Evolutionary conservation across 345 rosid genomes (phyloP), one percentile per base, ranked within the genome.

Genomic region (Eucalyptus brandiana): DNA sequence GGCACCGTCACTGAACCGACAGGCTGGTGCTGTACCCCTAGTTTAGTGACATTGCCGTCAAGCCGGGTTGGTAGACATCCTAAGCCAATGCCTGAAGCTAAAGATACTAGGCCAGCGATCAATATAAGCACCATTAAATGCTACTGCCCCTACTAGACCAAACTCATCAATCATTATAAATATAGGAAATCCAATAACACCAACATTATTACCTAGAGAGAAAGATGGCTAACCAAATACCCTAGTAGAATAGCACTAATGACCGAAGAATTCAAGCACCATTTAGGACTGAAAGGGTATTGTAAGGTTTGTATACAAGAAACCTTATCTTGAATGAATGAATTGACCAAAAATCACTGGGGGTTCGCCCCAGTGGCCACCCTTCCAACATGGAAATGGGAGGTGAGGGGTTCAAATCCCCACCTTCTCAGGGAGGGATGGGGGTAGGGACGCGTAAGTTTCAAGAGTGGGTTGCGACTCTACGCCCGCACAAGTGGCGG

Each of bases 1-100:
- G 4, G 11, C 2, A 53, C 0, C 1, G 1, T 19, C 58, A 53
- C 2, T 19, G 0, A 53, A 53, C 5, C 5, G 0, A 19, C 0
- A 19, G 1, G 58, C 0, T 19, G 11, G 11, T 1, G 2, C 0
- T 53, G 2, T 53, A 53, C 58, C 11, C 56, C 1, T 53, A 0
- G 9, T 53, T 18, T 0, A 53, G 2, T 53, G 24, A 18, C 0
- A 18, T 0, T 53, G 56, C 1, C 2, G 0, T 53, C 4, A 32
- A 17, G 9, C 6, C 2, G 0, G 5, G 5, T 67, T 32, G 80
- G 42, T 67, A 37, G 40, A 67, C 12, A 32, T 18, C 40, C 37
- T 16, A 16, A 17, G 8, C 76, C 76, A 67, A 67, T 17, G 42
- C 80, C 2, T 67, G 10, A 32, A 67, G 40, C 37, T 32, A 18